Evolutionary conservation across 345 rosid species (phyloP), one percentile per base, ranked within the genome.

Genomic region (Tarenaya hassleriana): DNA sequence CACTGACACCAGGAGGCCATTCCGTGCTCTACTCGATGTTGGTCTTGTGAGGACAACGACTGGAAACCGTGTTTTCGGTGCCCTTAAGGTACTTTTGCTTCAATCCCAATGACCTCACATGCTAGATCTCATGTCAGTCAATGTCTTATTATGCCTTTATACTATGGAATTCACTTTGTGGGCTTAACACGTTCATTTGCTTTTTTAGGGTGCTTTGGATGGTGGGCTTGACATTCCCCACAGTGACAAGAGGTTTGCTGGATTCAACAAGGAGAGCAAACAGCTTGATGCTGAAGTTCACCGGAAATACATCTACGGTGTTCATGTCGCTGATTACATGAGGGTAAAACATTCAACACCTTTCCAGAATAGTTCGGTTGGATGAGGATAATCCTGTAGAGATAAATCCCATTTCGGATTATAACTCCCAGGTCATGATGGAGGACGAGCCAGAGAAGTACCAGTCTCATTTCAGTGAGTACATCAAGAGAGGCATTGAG

Each of bases 11-110:
- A 75, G 88, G 64, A 76, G 88, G 78, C 94, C 94, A 13, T 84
- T 81, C 74, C 88, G 83, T 58, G 86, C 88, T 68, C 86, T 84
- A 37, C 94, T 84, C 63, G 94, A 84, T 73, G 94, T 84, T 55
- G 94, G 94, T 7, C 74, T 84, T 19, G 18, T 78, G 64, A 78
- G 68, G 56, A 84, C 94, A 7, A 81, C 94, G 20, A 81, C 94
- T 32, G 94, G 94, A 8, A 84, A 81, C 43, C 79, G 85, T 59
- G 82, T 84, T 34, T 84, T 84, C 50, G 83, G 88, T 56, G 83
- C 88, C 5, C 69, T 84, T 7, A 84, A 81, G 92, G 92, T 84
- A 66, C 6, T 10, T 35, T 11, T 12, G 3, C 47, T 14, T n/a
- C 1, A n/a, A 13, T 42, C 6, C 4, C 6, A 15, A 7, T 42